phyloP scores from a whole-genome alignment of 805 yeast genomes.

The Candida adriatica region DNA sequence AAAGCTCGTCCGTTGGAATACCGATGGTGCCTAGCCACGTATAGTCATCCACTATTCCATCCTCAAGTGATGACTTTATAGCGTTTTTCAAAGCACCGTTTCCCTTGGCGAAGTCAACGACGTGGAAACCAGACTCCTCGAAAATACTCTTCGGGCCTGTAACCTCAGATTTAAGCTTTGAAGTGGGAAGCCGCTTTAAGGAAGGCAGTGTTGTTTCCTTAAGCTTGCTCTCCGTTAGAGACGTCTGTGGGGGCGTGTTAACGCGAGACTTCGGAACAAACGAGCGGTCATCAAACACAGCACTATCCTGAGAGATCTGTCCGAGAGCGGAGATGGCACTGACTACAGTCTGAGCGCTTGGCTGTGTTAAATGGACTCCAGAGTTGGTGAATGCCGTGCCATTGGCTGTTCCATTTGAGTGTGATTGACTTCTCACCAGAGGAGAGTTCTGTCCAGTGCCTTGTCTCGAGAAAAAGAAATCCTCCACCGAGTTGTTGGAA shows the following conservation, averaged over 20 bases:
- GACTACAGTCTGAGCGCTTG: background rate
- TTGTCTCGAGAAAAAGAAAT: slow-evolving; percentile 18
- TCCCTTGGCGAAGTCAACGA: slow-evolving; percentile 64
- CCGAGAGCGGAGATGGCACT: no score
- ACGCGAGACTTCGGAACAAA: slow-evolving; percentile 38
- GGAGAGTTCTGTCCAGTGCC: slow-evolving; percentile 8
- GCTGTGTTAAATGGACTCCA: slow-evolving; percentile 4
- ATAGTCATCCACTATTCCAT: slow-evolving; percentile 27
- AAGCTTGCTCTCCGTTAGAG: slow-evolving; percentile 5
- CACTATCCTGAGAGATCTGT: no score
- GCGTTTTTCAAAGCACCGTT: slow-evolving; percentile 90
- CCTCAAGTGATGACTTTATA: slow-evolving; percentile 48
- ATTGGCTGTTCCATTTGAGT: background rate
- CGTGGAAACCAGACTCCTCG: slow-evolving; percentile 60
- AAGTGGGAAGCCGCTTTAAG: slow-evolving; percentile 9
- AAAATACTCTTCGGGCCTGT: slow-evolving; percentile 33
- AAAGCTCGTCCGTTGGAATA: slow-evolving; percentile 81
- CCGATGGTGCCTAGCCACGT: slow-evolving; percentile 91
- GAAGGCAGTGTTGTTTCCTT: slow-evolving; percentile 8
- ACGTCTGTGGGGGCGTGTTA: slow-evolving; percentile 18
- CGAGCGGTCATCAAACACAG: slow-evolving; percentile 2
- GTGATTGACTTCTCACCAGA: slow-evolving; percentile 4
- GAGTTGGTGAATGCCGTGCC: slow-evolving; percentile 4
- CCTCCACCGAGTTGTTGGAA: slow-evolving; percentile 20
- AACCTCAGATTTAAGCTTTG: slow-evolving; percentile 10